Conservation (phyloP, 2,329 filamentous ascomycete species). For the Metarhizium robertsii region DNA sequence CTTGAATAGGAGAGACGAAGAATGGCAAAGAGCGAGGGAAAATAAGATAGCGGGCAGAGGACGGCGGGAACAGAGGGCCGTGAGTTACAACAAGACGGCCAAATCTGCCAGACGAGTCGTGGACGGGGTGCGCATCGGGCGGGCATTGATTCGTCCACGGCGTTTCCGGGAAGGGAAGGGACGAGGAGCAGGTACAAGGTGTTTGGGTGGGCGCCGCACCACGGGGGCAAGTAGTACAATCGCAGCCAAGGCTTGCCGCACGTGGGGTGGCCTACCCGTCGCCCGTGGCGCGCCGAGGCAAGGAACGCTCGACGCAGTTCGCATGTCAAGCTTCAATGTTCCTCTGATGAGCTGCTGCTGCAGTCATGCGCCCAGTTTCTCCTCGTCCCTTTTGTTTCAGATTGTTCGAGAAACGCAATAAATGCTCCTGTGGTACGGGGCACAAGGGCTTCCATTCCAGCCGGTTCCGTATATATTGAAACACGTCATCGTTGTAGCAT, state of each 20-base stretch:
- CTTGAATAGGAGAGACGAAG: no score
- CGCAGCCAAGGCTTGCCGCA: slow-evolving; percentile 12
- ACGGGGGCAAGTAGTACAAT: neutral
- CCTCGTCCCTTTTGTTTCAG: no score
- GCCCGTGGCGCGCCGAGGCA: neutral
- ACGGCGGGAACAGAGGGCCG: neutral
- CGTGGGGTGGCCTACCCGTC: slow-evolving; percentile 5
- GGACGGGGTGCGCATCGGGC: neutral
- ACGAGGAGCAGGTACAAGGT: neutral
- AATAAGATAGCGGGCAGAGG: neutral
- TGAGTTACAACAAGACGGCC: neutral
- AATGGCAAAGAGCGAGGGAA: no score
- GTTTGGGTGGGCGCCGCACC: neutral
- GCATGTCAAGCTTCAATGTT: no score
- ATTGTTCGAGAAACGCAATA: no score
- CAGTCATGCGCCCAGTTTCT: no score
- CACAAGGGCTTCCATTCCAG: no score
- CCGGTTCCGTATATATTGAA: no score
- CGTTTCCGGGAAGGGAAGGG: neutral
- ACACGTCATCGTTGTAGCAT: no score
- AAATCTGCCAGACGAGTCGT: neutral
- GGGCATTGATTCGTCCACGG: neutral
- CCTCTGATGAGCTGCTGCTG: no score
- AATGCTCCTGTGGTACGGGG: no score
- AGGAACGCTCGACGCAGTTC: neutral